A percentile compares a stretch with the other conserved stretches of the same genome.
These are phyloP conservation scores for Eimeria praecox DNA, from an alignment of 169 alveolate genomes.

Conservation along the genomic window DNA sequence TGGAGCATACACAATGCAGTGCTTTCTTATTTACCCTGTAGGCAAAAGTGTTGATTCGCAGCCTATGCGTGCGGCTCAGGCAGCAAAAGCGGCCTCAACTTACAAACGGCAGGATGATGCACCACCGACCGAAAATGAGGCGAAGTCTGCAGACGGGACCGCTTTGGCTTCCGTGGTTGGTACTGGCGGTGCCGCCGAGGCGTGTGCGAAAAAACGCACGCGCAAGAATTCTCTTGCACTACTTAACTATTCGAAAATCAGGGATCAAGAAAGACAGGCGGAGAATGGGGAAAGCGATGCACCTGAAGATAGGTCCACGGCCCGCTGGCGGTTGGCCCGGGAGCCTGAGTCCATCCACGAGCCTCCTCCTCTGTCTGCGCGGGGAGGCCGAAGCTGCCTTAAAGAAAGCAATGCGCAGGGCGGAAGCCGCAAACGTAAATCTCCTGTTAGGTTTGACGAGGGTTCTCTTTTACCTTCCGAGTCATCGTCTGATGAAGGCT, in stretches of 20 bases:
- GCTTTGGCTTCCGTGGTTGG: neutral
- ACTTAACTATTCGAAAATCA: conserved; percentile 60
- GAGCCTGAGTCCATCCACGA: conserved; percentile 74
- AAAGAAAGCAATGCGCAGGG: conserved; percentile 14
- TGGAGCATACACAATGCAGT: neutral
- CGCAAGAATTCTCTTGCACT: conserved; percentile 80
- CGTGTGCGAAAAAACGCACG: conserved; percentile 76
- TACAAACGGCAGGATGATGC: conserved; percentile 80
- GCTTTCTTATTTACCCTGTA: neutral
- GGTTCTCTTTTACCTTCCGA: conserved; percentile 77
- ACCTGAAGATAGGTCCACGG: conserved; percentile 43
- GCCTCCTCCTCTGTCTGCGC: conserved; percentile 73
- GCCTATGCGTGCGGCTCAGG: conserved; percentile 41
- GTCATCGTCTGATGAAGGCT: conserved; percentile 78
- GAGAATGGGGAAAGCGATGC: conserved; percentile 63
- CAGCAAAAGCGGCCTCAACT: conserved; percentile 75
- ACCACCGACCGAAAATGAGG: conserved; percentile 57
- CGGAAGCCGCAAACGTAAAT: conserved; percentile 33
- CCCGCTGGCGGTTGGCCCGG: conserved; percentile 79
- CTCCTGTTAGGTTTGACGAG: conserved; percentile 80
- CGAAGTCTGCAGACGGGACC: conserved; percentile 30
- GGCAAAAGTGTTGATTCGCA: neutral
- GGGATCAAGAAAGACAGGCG: conserved; percentile 67
- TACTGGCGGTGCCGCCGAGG: conserved; percentile 68
- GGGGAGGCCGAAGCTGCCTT: conserved; percentile 49